Conservation (phyloP, 495 filamentous ascomycete species). For the Aspergillus egyptiacus region DNA sequence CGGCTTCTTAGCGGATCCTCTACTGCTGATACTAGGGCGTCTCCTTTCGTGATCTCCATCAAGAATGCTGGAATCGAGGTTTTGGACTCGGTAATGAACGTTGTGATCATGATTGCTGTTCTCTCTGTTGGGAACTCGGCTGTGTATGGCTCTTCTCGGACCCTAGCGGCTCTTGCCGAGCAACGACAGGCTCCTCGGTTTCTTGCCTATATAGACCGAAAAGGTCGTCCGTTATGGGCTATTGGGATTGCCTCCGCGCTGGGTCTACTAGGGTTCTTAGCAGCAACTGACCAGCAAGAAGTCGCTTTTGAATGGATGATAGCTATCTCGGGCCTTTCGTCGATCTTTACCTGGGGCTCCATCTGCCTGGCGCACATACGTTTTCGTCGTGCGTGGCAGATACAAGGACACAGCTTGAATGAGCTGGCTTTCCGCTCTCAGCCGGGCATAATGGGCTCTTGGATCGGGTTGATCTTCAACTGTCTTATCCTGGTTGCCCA, state of each 20-base stretch:
- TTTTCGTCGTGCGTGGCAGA: slow-evolving; percentile 74
- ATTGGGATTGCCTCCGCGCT: slow-evolving; percentile 62
- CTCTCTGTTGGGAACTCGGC: slow-evolving; percentile 83
- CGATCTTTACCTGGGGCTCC: slow-evolving; percentile 89
- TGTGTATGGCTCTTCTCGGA: slow-evolving; percentile 82
- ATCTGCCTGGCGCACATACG: slow-evolving; percentile 88
- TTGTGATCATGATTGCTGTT: slow-evolving; percentile 82
- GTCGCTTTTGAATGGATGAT: slow-evolving; percentile 82
- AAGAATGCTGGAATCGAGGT: slow-evolving; percentile 68
- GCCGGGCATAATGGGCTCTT: slow-evolving; percentile 75
- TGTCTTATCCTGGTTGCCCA: slow-evolving; percentile 78
- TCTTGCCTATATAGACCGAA: slow-evolving; percentile 75
- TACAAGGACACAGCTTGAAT: slow-evolving; percentile 61
- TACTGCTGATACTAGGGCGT: slow-evolving; percentile 62
- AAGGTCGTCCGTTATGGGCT: slow-evolving; percentile 71
- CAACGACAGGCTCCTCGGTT: slow-evolving; percentile 74
- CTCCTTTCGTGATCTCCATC: slow-evolving; percentile 88
- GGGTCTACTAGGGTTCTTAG: slow-evolving; percentile 75
- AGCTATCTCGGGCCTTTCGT: slow-evolving; percentile 79
- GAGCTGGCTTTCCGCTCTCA: slow-evolving; percentile 80
- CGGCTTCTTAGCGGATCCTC: slow-evolving; percentile 51
- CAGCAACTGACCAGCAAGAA: slow-evolving; percentile 56
- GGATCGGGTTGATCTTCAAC: slow-evolving; percentile 77
- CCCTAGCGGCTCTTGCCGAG: slow-evolving; percentile 79
- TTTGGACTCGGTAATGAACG: slow-evolving; percentile 81